Evolutionary conservation across 192 early-diverging fungal species (phyloP).

Genomic region (Rhizophagus sp.): DNA sequence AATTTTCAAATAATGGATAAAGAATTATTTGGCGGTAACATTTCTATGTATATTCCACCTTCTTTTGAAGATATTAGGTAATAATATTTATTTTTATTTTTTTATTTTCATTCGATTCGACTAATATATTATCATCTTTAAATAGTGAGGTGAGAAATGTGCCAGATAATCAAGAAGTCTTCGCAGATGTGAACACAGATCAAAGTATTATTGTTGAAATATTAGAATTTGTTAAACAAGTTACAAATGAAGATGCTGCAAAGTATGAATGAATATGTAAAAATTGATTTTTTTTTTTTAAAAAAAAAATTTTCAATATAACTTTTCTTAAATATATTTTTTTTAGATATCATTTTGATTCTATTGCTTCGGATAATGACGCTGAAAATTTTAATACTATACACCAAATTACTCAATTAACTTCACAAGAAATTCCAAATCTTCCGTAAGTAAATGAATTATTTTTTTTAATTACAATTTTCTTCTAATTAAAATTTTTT

Average conservation of each 20-base stretch:
- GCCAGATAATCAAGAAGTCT: slow-evolving; percentile 93
- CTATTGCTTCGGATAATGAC: slow-evolving; percentile 80
- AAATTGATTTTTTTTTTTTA: neutral
- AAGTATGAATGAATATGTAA: slow-evolving; percentile 44
- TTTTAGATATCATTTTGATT: slow-evolving; percentile 73
- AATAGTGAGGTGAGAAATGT: slow-evolving; percentile 76
- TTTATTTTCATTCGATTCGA: neutral
- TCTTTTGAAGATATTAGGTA: slow-evolving; percentile 62
- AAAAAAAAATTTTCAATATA: too few relatives aligned
- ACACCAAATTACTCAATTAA: slow-evolving; percentile 43
- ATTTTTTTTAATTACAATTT: neutral
- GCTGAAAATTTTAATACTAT: slow-evolving; percentile 51
- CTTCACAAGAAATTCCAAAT: slow-evolving; percentile 44
- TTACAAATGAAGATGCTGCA: slow-evolving; percentile 48
- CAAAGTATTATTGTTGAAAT: slow-evolving; percentile 89
- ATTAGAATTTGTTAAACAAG: slow-evolving; percentile 63
- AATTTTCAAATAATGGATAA: neutral
- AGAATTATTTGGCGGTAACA: slow-evolving; percentile 69
- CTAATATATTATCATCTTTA: neutral
- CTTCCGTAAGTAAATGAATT: slow-evolving; percentile 53
- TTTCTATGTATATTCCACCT: slow-evolving; percentile 58
- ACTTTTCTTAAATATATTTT: neutral
- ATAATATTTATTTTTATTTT: neutral
- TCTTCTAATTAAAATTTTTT: slow-evolving; percentile 2
- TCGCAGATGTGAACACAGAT: slow-evolving; percentile 65